Evolutionary conservation across 495 filamentous ascomycete genomes (phyloP).

Genomic region (Trichoderma orchidacearum): DNA sequence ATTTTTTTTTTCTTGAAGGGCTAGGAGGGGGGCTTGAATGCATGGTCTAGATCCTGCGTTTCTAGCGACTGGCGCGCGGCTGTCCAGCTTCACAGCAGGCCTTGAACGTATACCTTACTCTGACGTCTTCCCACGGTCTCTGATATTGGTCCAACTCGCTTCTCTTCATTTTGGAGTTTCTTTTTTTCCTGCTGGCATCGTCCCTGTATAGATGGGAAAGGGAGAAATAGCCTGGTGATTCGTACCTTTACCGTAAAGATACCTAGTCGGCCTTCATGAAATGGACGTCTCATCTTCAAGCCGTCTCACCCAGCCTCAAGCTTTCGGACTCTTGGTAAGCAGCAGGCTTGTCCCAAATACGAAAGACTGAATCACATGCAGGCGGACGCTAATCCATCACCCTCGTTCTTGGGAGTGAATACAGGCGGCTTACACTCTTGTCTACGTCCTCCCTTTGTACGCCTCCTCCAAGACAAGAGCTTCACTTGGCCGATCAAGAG

Average conservation of each 20-base stretch:
- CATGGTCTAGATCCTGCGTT: not conserved
- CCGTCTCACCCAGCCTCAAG: not conserved
- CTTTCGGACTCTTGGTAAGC: slow-evolving; percentile 1
- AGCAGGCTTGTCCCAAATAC: too few species aligned
- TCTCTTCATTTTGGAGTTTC: too few species aligned
- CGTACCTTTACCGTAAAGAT: too few species aligned
- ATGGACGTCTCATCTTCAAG: not conserved
- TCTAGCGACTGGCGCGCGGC: not conserved
- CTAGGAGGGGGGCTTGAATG: not conserved
- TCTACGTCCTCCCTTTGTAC: slow-evolving; percentile 91
- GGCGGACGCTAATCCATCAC: not conserved
- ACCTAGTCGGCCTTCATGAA: not conserved
- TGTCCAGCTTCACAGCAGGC: not conserved
- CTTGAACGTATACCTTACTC: too few species aligned
- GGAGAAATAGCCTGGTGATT: too few species aligned
- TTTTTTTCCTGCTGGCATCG: too few species aligned
- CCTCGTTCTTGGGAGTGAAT: not conserved
- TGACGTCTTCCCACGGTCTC: too few species aligned
- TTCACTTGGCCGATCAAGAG: slow-evolving; percentile 66
- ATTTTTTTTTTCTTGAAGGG: not conserved
- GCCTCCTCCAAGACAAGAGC: slow-evolving; percentile 65
- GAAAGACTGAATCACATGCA: too few species aligned
- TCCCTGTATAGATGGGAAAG: too few species aligned
- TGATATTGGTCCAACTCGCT: too few species aligned
- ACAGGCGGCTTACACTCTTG: slow-evolving; percentile 60